phyloP scores from a whole-genome alignment of 1,284 basidiomycete genomes.

The Boletus subluridellus region DNA sequence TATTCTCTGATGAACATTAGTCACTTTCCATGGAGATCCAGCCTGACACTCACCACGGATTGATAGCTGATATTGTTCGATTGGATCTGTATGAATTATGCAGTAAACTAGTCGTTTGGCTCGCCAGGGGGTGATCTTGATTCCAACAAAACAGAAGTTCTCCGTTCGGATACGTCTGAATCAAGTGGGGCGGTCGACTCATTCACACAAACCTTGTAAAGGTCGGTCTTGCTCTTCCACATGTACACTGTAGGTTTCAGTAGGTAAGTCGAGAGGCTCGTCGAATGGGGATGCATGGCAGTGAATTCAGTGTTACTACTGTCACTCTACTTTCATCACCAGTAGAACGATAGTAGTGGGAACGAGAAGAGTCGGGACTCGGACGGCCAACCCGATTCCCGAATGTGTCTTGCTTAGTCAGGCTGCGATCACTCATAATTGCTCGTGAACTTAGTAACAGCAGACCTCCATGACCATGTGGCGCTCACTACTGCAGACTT shows the following conservation, averaged over 20 bases:
- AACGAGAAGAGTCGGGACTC: too few species aligned
- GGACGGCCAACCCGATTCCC: too few species aligned
- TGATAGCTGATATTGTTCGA: not conserved
- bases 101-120: not conserved
- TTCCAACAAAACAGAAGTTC: too few species aligned
- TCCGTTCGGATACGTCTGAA: too few species aligned
- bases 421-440: not conserved
- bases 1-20: not conserved
- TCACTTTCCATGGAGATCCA: not conserved
- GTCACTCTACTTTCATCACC: too few species aligned
- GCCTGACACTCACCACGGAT: not conserved
- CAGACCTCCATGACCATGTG: conserved; percentile 28
- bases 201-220: too few species aligned
- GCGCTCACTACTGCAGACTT: conserved; percentile 33
- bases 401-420: not conserved
- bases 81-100: not conserved
- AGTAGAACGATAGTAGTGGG: too few species aligned
- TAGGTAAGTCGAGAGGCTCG: not conserved
- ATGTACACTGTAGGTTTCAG: not conserved
- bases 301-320: not conserved
- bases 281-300: not conserved
- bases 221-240: not conserved
- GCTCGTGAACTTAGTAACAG: not conserved
- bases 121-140: not conserved
- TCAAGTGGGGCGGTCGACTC: too few species aligned